These are phyloP conservation scores for Vitis hybrid DNA, from an alignment of 177 flowering plant genomes.

Conservation along the genomic window DNA sequence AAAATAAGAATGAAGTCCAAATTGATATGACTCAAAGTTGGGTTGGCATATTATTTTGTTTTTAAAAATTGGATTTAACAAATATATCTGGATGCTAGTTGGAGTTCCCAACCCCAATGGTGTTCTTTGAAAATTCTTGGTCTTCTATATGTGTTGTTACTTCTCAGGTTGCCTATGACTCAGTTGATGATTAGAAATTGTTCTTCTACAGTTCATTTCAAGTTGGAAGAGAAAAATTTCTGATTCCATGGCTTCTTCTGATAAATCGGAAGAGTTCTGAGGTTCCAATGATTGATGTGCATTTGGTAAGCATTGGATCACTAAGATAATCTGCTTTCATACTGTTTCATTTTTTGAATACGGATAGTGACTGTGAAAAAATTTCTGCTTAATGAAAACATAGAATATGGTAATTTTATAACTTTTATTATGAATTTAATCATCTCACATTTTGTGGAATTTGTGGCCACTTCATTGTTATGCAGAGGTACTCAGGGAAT, in stretches of 20 bases:
- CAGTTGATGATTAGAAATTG: not conserved
- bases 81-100: constrained; percentile 1
- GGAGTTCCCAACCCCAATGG: not conserved
- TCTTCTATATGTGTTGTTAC: not conserved
- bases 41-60: not conserved
- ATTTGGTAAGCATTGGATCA: constrained; percentile 51
- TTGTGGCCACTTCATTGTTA: constrained; percentile 10
- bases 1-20: not conserved
- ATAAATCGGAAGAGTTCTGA: constrained; percentile 82
- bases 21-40: not conserved
- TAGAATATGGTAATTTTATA: not conserved
- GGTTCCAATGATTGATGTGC: constrained; percentile 93
- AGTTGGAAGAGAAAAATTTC: constrained; percentile 90
- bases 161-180: not conserved
- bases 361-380: too few relatives aligned
- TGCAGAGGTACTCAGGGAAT: constrained; percentile 87
- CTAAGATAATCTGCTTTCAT: not conserved
- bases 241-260: constrained; percentile 86
- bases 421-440: not conserved
- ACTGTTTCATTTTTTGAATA: not conserved
- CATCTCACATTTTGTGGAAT: not conserved
- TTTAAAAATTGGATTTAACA: not conserved
- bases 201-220: constrained; percentile 85
- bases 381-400: not conserved
- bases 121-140: not conserved